phyloP scores from a whole-genome alignment of 805 yeast species.

The Komagataella phaffii region DNA sequence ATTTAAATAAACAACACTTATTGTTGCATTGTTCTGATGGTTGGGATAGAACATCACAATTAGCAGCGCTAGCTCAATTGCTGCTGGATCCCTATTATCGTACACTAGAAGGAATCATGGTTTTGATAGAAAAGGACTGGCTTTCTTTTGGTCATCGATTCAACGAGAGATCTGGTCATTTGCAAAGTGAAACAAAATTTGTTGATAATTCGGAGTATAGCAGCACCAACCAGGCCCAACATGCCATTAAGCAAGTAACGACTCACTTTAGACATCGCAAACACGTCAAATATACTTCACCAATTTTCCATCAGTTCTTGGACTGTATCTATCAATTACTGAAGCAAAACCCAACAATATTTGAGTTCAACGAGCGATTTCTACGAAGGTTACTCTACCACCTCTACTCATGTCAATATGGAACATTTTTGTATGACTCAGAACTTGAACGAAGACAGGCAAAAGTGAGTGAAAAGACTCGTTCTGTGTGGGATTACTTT shows the following conservation, averaged over 20 bases:
- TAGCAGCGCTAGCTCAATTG: constrained; percentile 69
- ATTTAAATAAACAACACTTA: constrained; percentile 70
- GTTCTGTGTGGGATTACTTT: constrained; percentile 92
- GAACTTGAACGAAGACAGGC: constrained; percentile 48
- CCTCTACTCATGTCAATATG: constrained; percentile 87
- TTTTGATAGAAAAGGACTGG: constrained; percentile 90
- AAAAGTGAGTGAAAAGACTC: constrained; percentile 32
- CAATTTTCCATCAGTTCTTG: constrained; percentile 86
- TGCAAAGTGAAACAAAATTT: constrained; percentile 38
- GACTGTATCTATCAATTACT: constrained; percentile 78
- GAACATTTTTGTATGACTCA: constrained; percentile 69
- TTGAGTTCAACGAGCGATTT: constrained; percentile 85
- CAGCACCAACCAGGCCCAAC: constrained; percentile 24
- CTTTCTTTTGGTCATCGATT: constrained; percentile 87
- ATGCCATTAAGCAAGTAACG: constrained; percentile 33
- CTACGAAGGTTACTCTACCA: constrained; percentile 78
- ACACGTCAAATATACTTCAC: constrained; percentile 58
- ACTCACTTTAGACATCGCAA: constrained; percentile 34
- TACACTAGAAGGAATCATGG: constrained; percentile 78
- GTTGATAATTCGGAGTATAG: constrained; percentile 25
- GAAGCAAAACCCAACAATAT: constrained; percentile 54
- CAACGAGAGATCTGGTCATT: constrained; percentile 69
- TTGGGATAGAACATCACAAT: constrained; percentile 95
- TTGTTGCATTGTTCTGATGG: constrained; percentile 95
- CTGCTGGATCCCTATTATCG: constrained; percentile 86